Evolutionary conservation across 2,329 filamentous ascomycete genomes (phyloP).

Genomic region (Trichoderma cornu-damae): DNA sequence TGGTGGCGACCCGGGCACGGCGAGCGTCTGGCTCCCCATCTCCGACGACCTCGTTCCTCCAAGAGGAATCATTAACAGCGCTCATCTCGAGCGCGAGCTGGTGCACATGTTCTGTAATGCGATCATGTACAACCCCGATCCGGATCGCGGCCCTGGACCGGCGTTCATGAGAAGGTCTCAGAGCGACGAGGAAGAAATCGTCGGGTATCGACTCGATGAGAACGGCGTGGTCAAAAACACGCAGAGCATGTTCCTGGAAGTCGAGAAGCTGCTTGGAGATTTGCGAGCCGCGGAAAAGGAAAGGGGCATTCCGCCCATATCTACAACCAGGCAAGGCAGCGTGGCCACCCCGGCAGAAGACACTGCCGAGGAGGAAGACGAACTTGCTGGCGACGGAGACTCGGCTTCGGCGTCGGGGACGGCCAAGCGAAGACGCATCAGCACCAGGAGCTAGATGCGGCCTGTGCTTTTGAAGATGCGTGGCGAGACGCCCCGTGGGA

Average conservation of each 20-base stretch:
- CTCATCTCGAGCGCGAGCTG: slow-evolving; percentile 86
- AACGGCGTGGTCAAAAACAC: slow-evolving; percentile 85
- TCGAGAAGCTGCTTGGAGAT: slow-evolving; percentile 70
- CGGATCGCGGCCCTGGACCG: slow-evolving; percentile 62
- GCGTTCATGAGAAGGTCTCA: slow-evolving; percentile 49
- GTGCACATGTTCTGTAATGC: slow-evolving; percentile 98
- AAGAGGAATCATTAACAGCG: slow-evolving; percentile 85
- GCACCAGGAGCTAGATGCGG: slow-evolving; percentile 31
- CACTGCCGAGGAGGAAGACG: slow-evolving; percentile 47
- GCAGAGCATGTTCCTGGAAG: slow-evolving; percentile 81
- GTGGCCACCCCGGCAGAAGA: slow-evolving; percentile 41
- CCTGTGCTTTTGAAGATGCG: slow-evolving; percentile 13
- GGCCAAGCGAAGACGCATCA: slow-evolving; percentile 35
- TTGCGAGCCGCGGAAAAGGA: slow-evolving; percentile 69
- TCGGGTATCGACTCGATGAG: slow-evolving; percentile 67
- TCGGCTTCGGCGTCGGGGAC: slow-evolving; percentile 29
- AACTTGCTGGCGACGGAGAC: slow-evolving; percentile 40
- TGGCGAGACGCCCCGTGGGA: neutral
- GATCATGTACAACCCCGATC: slow-evolving; percentile 95
- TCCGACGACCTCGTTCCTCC: slow-evolving; percentile 77
- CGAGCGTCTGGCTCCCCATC: slow-evolving; percentile 60
- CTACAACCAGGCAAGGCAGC: slow-evolving; percentile 33
- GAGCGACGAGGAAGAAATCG: slow-evolving; percentile 43
- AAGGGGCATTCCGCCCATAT: slow-evolving; percentile 34
- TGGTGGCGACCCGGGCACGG: slow-evolving; percentile 52